These are phyloP conservation scores for Diaporthe capsici DNA, from an alignment of 2,329 filamentous ascomycete species.

Conservation along the genomic window DNA sequence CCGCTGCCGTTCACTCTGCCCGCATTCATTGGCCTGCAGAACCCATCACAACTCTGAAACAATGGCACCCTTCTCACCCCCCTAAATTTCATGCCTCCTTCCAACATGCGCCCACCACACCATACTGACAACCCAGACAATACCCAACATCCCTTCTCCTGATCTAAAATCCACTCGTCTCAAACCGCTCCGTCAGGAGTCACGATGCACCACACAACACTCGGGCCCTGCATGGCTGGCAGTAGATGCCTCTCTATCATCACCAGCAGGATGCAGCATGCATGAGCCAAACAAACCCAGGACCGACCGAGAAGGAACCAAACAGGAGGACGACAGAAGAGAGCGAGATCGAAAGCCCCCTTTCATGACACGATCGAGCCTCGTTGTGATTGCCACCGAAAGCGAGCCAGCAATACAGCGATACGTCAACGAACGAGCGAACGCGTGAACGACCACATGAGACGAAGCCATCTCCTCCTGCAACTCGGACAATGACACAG, in stretches of 20 bases:
- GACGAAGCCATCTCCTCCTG: neutral
- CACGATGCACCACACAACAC: constrained; percentile 1
- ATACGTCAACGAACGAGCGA: neutral
- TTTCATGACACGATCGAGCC: neutral
- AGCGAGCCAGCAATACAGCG: neutral
- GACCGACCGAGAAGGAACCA: neutral
- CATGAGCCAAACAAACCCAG: neutral
- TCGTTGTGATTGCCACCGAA: neutral
- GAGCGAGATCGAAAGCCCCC: neutral
- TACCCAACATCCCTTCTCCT: constrained; percentile 34
- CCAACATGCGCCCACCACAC: constrained; percentile 3
- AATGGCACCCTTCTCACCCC: constrained; percentile 35
- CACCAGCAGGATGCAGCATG: neutral
- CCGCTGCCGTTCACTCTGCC: neutral
- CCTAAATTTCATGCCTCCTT: constrained; percentile 40
- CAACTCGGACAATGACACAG: neutral
- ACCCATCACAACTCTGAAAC: constrained; percentile 41
- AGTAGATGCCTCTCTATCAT: neutral
- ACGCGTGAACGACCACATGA: neutral
- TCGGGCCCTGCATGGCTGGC: neutral
- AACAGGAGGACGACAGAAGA: neutral
- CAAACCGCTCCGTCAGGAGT: constrained; percentile 30
- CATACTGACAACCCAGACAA: constrained; percentile 23
- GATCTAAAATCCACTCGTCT: constrained; percentile 36
- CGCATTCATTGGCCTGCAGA: constrained; percentile 19